phyloP scores from a whole-genome alignment of 2,329 filamentous ascomycete species.

The Penicillium sp. region DNA sequence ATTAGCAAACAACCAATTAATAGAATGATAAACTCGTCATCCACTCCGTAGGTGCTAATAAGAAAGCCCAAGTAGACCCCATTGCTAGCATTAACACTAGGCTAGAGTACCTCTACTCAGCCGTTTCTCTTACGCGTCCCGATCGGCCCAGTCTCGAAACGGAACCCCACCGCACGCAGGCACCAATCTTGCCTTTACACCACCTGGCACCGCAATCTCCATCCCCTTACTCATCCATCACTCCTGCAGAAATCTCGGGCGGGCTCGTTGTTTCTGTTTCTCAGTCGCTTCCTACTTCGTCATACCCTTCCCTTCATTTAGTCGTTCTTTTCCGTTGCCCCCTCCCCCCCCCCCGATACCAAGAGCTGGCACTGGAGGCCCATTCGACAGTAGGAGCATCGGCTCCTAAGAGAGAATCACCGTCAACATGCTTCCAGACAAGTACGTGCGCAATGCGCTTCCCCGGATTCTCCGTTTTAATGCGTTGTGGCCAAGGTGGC shows the following conservation, averaged over 20 bases:
- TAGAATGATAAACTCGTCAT: no score
- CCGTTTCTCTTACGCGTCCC: slow-evolving; percentile 26
- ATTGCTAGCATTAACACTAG: neutral
- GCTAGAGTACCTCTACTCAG: neutral
- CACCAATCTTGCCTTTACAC: slow-evolving; percentile 15
- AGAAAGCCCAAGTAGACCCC: neutral
- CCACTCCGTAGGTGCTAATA: no score
- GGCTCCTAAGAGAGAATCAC: slow-evolving; percentile 31
- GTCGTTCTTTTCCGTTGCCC: slow-evolving; percentile 12
- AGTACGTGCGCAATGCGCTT: slow-evolving; percentile 31
- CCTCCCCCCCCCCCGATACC: slow-evolving; percentile 1
- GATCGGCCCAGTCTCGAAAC: slow-evolving; percentile 27
- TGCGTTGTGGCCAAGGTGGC: slow-evolving; percentile 13
- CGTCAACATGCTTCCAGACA: slow-evolving; percentile 44
- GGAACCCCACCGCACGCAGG: slow-evolving; percentile 31
- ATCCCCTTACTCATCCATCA: slow-evolving; percentile 10
- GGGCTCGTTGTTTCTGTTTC: slow-evolving; percentile 21
- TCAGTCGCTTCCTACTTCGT: slow-evolving; percentile 1
- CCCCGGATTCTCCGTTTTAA: neutral
- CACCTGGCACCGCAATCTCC: neutral
- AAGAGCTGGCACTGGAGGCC: slow-evolving; percentile 33
- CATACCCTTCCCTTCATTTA: slow-evolving; percentile 8
- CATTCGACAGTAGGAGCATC: slow-evolving; percentile 36
- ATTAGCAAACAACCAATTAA: neutral
- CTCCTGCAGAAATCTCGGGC: slow-evolving; percentile 21